A percentile compares a stretch with the other conserved stretches of the same genome.
Conservation (phyloP, 768 basidiomycete genomes). For the Lenzites betulinus region DNA sequence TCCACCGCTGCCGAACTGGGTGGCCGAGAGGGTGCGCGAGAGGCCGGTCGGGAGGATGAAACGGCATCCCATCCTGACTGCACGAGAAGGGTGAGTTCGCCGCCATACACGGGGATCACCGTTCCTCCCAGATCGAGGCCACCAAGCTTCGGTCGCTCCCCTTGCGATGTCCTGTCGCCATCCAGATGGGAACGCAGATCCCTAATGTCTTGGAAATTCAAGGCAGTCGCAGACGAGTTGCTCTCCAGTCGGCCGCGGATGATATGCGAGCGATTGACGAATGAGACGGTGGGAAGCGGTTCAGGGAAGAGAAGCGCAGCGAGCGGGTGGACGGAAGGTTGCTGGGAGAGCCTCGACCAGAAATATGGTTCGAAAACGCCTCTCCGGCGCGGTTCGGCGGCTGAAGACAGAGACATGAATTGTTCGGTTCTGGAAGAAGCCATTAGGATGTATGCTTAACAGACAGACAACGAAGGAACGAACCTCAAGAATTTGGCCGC, state of each 20-base stretch:
- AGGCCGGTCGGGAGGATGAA: slow-evolving; percentile 55
- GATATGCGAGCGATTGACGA: slow-evolving; percentile 68
- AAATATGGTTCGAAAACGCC: slow-evolving; percentile 78
- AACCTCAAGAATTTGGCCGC: slow-evolving; percentile 69
- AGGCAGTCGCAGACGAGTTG: slow-evolving; percentile 35
- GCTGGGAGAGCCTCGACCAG: slow-evolving; percentile 53
- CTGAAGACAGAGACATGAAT: slow-evolving; percentile 76
- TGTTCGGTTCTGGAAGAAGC: slow-evolving; percentile 57
- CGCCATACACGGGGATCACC: slow-evolving; percentile 71
- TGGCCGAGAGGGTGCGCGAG: slow-evolving; percentile 67
- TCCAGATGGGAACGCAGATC: slow-evolving; percentile 50
- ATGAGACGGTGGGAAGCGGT: slow-evolving; percentile 62
- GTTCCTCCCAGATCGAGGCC: slow-evolving; percentile 57
- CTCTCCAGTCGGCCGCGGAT: slow-evolving; percentile 73
- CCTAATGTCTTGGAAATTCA: slow-evolving; percentile 60
- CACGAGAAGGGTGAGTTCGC: slow-evolving; percentile 72
- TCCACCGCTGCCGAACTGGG: slow-evolving; percentile 58
- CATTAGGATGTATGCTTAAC: neutral
- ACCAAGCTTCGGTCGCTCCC: slow-evolving; percentile 18
- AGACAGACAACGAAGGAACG: neutral
- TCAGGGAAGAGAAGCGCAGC: slow-evolving; percentile 78
- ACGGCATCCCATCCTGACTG: slow-evolving; percentile 47
- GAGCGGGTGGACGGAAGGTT: slow-evolving; percentile 47
- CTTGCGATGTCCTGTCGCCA: slow-evolving; percentile 5
- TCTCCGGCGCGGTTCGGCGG: slow-evolving; percentile 72